phyloP scores from a whole-genome alignment of 129 eudicot species.

The Tagetes patula region DNA sequence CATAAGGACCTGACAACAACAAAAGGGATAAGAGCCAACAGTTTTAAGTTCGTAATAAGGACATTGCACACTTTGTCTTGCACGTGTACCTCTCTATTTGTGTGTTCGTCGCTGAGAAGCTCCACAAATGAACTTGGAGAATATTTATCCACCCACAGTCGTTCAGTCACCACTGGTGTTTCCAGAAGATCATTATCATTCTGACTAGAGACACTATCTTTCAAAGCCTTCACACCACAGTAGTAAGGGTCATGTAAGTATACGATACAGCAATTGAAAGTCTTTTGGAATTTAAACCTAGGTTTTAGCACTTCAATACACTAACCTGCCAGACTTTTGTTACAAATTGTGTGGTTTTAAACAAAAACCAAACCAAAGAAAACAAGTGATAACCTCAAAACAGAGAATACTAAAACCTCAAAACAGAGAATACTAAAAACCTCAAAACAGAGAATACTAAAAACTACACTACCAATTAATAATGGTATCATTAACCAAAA shows the following conservation, averaged over 20 bases:
- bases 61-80: constrained; percentile 3
- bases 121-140: constrained; percentile 94
- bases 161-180: constrained; percentile 52
- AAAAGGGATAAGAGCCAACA: constrained; percentile 1
- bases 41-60: constrained; percentile 5
- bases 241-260: constrained; percentile 16
- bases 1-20: constrained; percentile 67
- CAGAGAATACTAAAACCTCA: neutral
- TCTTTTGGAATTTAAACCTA: neutral
- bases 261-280: constrained; percentile 5
- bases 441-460: neutral
- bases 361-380: neutral
- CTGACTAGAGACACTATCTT: constrained; percentile 54
- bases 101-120: constrained; percentile 93
- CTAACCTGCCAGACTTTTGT: neutral
- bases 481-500: neutral
- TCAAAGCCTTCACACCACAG: constrained; percentile 60
- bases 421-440: neutral
- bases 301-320: constrained; percentile 8
- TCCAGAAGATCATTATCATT: constrained; percentile 33
- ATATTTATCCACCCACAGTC: constrained; percentile 97
- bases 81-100: constrained; percentile 78
- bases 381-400: constrained; percentile 7
- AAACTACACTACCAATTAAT: neutral
- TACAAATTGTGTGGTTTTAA: neutral